These are phyloP conservation scores for Jatropha multifida DNA, from an alignment of 441 rosid species.

Conservation along the genomic window DNA sequence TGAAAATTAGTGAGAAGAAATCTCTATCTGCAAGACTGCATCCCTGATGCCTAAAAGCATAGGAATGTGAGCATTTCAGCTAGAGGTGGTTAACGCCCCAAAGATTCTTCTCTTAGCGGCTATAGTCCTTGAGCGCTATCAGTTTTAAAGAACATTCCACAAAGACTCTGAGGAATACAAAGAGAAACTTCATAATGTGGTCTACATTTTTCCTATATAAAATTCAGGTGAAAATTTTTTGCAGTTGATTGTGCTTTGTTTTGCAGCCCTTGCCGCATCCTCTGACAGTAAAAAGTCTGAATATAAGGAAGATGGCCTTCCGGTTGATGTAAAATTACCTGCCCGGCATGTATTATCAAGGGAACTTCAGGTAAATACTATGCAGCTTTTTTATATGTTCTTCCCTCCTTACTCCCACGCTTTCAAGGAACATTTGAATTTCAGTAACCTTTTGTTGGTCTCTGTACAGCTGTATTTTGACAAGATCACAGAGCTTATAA, in stretches of 20 bases:
- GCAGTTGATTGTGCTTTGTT: conserved; percentile 12
- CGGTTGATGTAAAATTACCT: conserved; percentile 76
- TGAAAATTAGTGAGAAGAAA: no score
- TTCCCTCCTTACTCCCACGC: neutral
- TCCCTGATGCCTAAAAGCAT: no score
- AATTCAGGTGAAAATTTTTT: neutral
- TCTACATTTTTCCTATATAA: neutral
- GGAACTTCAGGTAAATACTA: conserved; percentile 73
- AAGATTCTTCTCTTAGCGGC: no score
- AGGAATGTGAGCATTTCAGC: no score
- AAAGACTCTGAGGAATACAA: no score
- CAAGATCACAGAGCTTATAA: conserved; percentile 74
- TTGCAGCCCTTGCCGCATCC: conserved; percentile 44
- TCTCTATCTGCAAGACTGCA: no score
- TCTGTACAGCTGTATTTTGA: conserved; percentile 80
- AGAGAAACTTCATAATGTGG: neutral
- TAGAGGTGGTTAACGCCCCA: no score
- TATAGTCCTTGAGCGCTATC: no score
- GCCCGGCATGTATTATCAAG: conserved; percentile 80
- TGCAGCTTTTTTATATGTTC: conserved; percentile 1
- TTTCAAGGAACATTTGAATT: conserved; percentile 1
- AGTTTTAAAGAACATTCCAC: no score
- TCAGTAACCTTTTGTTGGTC: conserved; percentile 2
- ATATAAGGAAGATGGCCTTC: conserved; percentile 70
- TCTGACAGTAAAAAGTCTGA: conserved; percentile 58